A percentile compares a stretch with the other conserved stretches of the same genome.
These are phyloP conservation scores for Rhodotorula sp. DNA, from an alignment of 1,284 basidiomycete genomes.

Conservation along the genomic window DNA sequence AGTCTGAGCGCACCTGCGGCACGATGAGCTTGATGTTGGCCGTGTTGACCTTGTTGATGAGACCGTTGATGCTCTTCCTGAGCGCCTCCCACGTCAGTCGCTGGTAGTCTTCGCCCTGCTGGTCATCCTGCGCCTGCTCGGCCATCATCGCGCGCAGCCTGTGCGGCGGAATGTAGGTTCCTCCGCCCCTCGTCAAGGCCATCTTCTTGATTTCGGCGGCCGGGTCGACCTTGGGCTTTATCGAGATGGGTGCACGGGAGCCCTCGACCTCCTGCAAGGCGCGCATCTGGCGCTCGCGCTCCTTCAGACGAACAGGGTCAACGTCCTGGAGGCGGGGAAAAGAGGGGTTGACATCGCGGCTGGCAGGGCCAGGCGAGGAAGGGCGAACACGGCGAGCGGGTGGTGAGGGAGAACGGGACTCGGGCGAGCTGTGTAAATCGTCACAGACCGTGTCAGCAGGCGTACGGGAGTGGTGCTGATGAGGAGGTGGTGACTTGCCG, in stretches of 20 bases:
- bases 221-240: slow-evolving; percentile 48
- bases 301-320: slow-evolving; percentile 70
- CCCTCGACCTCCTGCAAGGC: slow-evolving; percentile 63
- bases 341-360: slow-evolving; percentile 5
- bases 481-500: slow-evolving; percentile 18
- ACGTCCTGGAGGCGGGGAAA: slow-evolving; percentile 64
- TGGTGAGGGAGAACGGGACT: slow-evolving; percentile 31
- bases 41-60: slow-evolving; percentile 79
- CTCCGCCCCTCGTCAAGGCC: slow-evolving; percentile 64
- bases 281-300: slow-evolving; percentile 74
- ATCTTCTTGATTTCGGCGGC: slow-evolving; percentile 53
- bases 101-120: slow-evolving; percentile 88
- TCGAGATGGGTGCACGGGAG: slow-evolving; percentile 49
- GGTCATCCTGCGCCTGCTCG: slow-evolving; percentile 72
- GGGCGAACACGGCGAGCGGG: slow-evolving; percentile 35
- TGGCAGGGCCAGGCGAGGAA: slow-evolving; percentile 1
- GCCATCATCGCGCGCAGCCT: slow-evolving; percentile 86
- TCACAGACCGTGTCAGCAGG: neutral
- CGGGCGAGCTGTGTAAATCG: slow-evolving; percentile 19
- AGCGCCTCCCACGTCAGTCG: slow-evolving; percentile 95
- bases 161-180: slow-evolving; percentile 95
- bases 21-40: slow-evolving; percentile 83
- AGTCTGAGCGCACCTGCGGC: slow-evolving; percentile 60
- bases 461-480: neutral
- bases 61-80: slow-evolving; percentile 96